Evolutionary conservation across 441 rosid genomes (phyloP), one percentile per base, ranked within the genome.

Genomic region (Syzygium malaccense): DNA sequence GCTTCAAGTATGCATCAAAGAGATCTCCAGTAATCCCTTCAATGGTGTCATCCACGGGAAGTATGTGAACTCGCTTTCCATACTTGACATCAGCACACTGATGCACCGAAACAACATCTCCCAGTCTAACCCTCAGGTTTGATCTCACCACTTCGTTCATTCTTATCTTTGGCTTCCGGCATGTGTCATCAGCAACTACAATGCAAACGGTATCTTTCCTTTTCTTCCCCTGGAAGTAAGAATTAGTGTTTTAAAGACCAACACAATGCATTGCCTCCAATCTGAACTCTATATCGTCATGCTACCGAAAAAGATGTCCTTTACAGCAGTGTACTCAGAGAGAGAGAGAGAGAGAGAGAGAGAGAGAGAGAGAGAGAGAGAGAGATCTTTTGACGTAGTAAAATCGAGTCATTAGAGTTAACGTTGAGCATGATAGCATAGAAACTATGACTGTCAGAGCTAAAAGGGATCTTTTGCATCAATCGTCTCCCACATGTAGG

Each of bases 71-170:
- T 48, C 94, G 94, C 89, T 90, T 92, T 86, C 95, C 95, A 37
- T 92, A 93, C 91, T 93, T 93, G 26, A 93, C 94, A 89, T 93
- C 95, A 37, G 93, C 92, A 88, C 94, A 93, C 19, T 92, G 94
- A 84, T 93, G 95, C 90, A 93, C 90, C 23, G 95, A 92, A n/a
- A 93, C 91, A 64, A 93, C 94, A 89, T 93, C 95, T 14, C 95
- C 95, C 84, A 93, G 92, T 55, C 94, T 89, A 87, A 93, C 94
- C 89, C 94, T 92, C 86, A 93, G 88, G 86, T 93, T 93, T 7
- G 93, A 92, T 85, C 95, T 87, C 18, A 93, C 91, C 88, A 93
- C 95, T 83, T 93, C 90, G 89, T 93, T 93, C 93, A 93, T 92
- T 91, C 95, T 89, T 68, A 93, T 92, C 86, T 91, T 93, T 3